Evolutionary conservation across 345 rosid genomes (phyloP), one percentile per base, ranked within the genome.

Genomic region (Gossypium herbaceum): DNA sequence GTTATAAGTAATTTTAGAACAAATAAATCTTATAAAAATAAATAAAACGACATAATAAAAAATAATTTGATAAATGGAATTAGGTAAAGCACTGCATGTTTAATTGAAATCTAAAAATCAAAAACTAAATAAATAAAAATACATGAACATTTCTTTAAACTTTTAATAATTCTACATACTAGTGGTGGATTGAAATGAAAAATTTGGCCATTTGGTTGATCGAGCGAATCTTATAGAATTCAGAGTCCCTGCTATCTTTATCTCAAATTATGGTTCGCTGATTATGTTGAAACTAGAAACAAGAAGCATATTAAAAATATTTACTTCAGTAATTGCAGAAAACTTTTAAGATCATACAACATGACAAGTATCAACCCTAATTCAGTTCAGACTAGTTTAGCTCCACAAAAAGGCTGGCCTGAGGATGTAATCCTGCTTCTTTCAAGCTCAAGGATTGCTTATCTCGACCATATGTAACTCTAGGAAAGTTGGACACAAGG

Each of bases 401-500:
- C 93, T 95, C 98, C 77, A 95, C 93, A 70, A 93, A 95, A 78
- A 95, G 98, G 83, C 98, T 90, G 71, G 94, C 99, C 82, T 93
- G 98, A 75, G 99, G 99, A 87, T 95, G 92, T 83, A 95, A 85
- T 72, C 99, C 98, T 41, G 97, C 90, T 45, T 93, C 98, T 80
- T 93, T 88, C 71, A 95, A 75, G 51, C 93, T 78, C 82, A 85
- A 55, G 0, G 86, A 76, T 61, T 82, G 80, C 86, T 89, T 91
- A 47, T 90, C 98, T 51, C 82, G 68, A 48, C 93, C 97, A 25
- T 89, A 89, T 11, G 86, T 85, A 29, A 82, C 82, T 24, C 99
- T 84, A 3, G 99, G 99, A 62, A 93, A 93, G 86, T 91, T 93
- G 27, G 98, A 91, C 17, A 95, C 89, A 52, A 95, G 88, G 75